Evolutionary conservation across 352 stramenopile species (phyloP).

Genomic region (Phytophthora crassamura): DNA sequence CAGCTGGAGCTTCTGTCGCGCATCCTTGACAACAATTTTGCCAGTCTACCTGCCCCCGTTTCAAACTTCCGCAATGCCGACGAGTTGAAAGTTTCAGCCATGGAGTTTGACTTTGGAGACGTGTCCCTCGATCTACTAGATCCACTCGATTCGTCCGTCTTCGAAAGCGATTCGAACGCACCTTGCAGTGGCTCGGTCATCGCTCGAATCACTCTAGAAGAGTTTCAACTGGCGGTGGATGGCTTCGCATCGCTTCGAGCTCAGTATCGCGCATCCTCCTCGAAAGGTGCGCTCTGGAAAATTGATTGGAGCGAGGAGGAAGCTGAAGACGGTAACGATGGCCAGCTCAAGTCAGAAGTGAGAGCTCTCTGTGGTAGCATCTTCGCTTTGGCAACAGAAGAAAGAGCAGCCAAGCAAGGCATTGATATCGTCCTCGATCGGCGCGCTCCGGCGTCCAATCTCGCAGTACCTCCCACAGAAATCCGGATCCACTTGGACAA

Average conservation of each 20-base stretch:
- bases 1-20: constrained; percentile 72
- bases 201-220: constrained; percentile 49
- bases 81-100: constrained; percentile 52
- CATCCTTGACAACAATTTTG: constrained; percentile 71
- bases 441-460: constrained; percentile 22
- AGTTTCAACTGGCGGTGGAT: constrained; percentile 44
- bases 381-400: constrained; percentile 15
- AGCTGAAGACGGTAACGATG: not conserved
- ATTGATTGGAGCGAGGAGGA: constrained; percentile 44
- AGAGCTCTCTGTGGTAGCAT: constrained; percentile 29
- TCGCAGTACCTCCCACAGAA: constrained; percentile 36
- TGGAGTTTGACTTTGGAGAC: constrained; percentile 57
- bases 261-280: constrained; percentile 55
- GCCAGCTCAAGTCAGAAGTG: constrained; percentile 24
- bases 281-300: constrained; percentile 53
- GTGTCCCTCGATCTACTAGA: constrained; percentile 46
- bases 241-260: constrained; percentile 58
- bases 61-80: constrained; percentile 26
- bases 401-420: constrained; percentile 19
- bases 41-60: constrained; percentile 17
- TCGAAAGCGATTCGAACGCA: not conserved
- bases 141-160: constrained; percentile 20
- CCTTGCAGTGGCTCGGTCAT: constrained; percentile 35
- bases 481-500: constrained; percentile 68
- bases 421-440: constrained; percentile 64